Evolutionary conservation across 495 filamentous ascomycete genomes (phyloP).

Genomic region (Astrothelium macrocarpum): DNA sequence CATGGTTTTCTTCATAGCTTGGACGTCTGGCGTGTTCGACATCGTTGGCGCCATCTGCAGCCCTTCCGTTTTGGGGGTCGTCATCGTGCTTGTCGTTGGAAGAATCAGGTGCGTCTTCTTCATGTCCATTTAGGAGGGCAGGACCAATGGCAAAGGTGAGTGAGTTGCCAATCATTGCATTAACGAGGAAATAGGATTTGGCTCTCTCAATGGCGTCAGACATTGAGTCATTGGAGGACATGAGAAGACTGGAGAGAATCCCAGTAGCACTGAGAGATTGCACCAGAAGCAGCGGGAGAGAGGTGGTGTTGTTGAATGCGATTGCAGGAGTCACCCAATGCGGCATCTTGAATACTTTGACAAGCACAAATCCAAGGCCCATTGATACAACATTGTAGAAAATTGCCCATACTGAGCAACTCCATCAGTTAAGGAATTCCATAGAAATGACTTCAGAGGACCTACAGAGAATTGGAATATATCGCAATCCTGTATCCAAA

Average conservation of each 20-base stretch:
- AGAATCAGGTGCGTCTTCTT: slow-evolving; percentile 33
- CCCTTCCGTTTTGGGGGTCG: slow-evolving; percentile 20
- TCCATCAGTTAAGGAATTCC: slow-evolving; percentile 1
- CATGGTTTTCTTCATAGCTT: slow-evolving; percentile 24
- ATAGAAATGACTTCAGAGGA: not conserved
- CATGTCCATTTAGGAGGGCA: slow-evolving; percentile 42
- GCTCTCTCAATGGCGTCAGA: slow-evolving; percentile 50
- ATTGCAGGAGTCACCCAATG: slow-evolving; percentile 57
- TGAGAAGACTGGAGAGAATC: slow-evolving; percentile 46
- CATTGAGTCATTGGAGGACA: slow-evolving; percentile 39
- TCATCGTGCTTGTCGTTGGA: slow-evolving; percentile 22
- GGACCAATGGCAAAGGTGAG: slow-evolving; percentile 60
- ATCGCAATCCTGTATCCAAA: slow-evolving; percentile 43
- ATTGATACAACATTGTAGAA: slow-evolving; percentile 48
- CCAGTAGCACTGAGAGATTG: slow-evolving; percentile 56
- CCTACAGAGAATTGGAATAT: slow-evolving; percentile 45
- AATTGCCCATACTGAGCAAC: slow-evolving; percentile 45
- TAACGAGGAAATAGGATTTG: slow-evolving; percentile 61
- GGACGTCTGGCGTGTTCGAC: slow-evolving; percentile 10
- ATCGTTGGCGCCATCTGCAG: slow-evolving; percentile 23
- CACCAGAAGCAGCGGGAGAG: slow-evolving; percentile 58
- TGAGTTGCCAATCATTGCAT: slow-evolving; percentile 52
- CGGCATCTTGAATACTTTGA: slow-evolving; percentile 46
- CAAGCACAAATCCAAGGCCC: slow-evolving; percentile 37
- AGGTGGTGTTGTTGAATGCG: slow-evolving; percentile 70